A percentile compares a stretch with the other conserved stretches of the same genome.
These are phyloP conservation scores for Hemisphaericaspora xylanilytica DNA, from an alignment of 1,139 yeast genomes.

Conservation along the genomic window DNA sequence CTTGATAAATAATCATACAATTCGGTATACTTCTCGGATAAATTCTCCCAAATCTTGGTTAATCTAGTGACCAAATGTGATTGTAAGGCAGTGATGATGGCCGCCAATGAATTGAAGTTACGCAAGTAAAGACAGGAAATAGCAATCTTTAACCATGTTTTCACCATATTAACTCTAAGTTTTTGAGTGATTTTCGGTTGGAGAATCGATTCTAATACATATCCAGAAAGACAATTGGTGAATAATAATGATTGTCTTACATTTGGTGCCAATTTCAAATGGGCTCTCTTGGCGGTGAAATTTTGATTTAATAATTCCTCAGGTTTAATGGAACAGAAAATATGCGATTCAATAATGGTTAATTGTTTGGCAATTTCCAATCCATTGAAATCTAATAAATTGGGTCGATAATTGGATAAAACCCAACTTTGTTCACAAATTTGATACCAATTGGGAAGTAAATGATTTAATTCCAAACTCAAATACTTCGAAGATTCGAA, in stretches of 20 bases:
- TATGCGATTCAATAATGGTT: constrained; percentile 72
- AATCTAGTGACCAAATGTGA: constrained; percentile 76
- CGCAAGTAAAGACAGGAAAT: constrained; percentile 76
- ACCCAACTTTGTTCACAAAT: constrained; percentile 49
- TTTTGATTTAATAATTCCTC: constrained; percentile 75
- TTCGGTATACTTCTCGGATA: constrained; percentile 64
- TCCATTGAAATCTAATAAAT: constrained; percentile 69
- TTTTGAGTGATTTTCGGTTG: constrained; percentile 50
- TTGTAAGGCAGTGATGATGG: constrained; percentile 81
- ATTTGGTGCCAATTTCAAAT: constrained; percentile 67
- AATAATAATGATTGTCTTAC: constrained; percentile 66
- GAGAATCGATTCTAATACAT: constrained; percentile 76
- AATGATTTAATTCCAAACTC: constrained; percentile 25
- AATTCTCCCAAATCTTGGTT: constrained; percentile 59
- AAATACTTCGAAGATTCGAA: constrained; percentile 27
- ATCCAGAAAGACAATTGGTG: constrained; percentile 78
- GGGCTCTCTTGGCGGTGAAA: constrained; percentile 63
- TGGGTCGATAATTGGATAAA: constrained; percentile 47
- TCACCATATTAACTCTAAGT: constrained; percentile 58
- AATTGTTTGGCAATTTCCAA: constrained; percentile 82
- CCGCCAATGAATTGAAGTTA: constrained; percentile 85
- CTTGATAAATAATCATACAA: constrained; percentile 66
- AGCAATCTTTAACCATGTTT: constrained; percentile 83
- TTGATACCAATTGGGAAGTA: constrained; percentile 38
- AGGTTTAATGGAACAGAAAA: constrained; percentile 66